Evolutionary conservation across 2,329 filamentous ascomycete genomes (phyloP).

Genomic region (Trichoderma atroviride): DNA sequence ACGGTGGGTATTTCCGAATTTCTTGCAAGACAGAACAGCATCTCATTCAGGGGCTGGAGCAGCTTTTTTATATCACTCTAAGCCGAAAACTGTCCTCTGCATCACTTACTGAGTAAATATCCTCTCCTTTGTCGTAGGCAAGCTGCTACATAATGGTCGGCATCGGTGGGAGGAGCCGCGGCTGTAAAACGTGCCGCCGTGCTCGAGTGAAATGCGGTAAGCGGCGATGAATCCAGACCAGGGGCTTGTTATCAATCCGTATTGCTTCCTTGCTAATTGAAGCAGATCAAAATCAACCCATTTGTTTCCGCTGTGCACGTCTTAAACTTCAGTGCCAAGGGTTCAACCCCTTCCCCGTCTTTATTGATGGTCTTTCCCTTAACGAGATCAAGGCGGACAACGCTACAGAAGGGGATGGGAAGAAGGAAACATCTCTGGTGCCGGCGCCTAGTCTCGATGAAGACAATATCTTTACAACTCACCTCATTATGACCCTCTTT

Average conservation of each 20-base stretch:
- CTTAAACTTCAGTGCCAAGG: neutral
- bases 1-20: neutral
- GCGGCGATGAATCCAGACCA: neutral
- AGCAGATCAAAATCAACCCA: neutral
- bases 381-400: neutral
- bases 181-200: slow-evolving; percentile 16
- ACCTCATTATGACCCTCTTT: neutral
- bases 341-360: neutral
- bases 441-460: neutral
- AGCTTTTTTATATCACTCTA: neutral
- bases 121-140: neutral
- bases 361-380: neutral
- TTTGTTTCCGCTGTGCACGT: neutral
- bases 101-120: neutral
- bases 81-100: neutral
- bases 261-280: neutral
- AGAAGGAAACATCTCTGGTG: neutral
- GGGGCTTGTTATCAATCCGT: neutral
- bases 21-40: neutral
- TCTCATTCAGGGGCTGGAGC: neutral
- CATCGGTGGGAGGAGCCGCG: slow-evolving; percentile 4
- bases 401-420: neutral
- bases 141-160: slow-evolving; percentile 1
- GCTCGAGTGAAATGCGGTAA: slow-evolving; percentile 18
- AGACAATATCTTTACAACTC: neutral